Evolutionary conservation across 805 yeast species (phyloP).

Genomic region (Yamadazyma takamatsuzukensis): DNA sequence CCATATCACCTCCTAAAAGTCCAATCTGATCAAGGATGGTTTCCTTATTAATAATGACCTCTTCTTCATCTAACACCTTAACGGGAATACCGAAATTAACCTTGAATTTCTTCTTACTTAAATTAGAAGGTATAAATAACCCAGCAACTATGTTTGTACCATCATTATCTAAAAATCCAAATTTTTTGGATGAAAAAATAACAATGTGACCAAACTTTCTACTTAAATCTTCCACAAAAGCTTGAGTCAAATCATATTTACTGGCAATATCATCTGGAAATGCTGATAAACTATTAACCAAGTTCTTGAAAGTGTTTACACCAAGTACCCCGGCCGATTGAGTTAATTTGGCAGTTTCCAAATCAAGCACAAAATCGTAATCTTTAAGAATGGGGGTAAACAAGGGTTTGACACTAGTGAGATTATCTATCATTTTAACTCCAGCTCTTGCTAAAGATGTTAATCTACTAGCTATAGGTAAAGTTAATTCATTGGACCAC

Average conservation of each 20-base stretch:
- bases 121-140: conserved; percentile 66
- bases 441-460: conserved; percentile 86
- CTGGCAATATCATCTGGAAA: conserved; percentile 45
- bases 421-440: conserved; percentile 43
- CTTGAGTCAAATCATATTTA: conserved; percentile 59
- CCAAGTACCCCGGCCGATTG: conserved; percentile 56
- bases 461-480: conserved; percentile 82
- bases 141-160: conserved; percentile 73
- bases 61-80: conserved; percentile 53
- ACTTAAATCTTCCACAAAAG: conserved; percentile 57
- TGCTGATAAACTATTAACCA: conserved; percentile 40
- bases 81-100: conserved; percentile 76
- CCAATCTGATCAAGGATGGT: conserved; percentile 73
- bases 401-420: conserved; percentile 45
- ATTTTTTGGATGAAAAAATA: conserved; percentile 63
- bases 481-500: conserved; percentile 63
- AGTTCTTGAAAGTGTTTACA: conserved; percentile 56
- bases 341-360: conserved; percentile 45
- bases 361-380: conserved; percentile 72
- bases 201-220: conserved; percentile 63
- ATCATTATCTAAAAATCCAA: conserved; percentile 48
- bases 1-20: conserved; percentile 64
- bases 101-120: conserved; percentile 63
- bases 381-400: conserved; percentile 83
- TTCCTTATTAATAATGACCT: conserved; percentile 62